Base-by-base conservation (phyloP, 2,329 filamentous ascomycete genomes). In the Penicillium psychrosexuale region DNA sequence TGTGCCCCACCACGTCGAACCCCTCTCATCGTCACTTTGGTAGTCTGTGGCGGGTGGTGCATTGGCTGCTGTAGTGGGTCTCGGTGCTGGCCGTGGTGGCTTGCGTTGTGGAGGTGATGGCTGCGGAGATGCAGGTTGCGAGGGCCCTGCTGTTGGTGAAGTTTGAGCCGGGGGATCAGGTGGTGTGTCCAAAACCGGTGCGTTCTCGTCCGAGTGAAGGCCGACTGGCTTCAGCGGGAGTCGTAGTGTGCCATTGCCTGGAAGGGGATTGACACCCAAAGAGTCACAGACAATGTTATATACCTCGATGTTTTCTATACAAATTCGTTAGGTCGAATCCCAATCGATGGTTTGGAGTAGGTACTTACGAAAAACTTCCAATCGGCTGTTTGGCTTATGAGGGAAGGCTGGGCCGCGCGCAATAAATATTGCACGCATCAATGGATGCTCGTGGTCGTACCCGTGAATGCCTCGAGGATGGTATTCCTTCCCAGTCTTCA, bases 351-450 rank as follows among this genome's bases (percentile, higher is more conserved):
- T n/a, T 33, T 19, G 11, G 3, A 27, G 31, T 5, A 39, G 13
- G 2, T n/a, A 83, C 89, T 83, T 82, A 92, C 90, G 92, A 71
- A 97, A 97, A 3, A 81, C 79, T 31, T 89, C 84, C 31, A 97
- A 74, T 60, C 86, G 83, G 71, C 89, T 95, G 64, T 94, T 92
- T 0, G 89, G 85, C 37, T 83, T 77, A 65, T 97, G 92, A 0
- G 91, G 90, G 69, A 99, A 99, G 0, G 93, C 92, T 4, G 94
- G 94, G 0, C 94, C 94, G 37, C 90, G 81, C 1, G 94, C 94
- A 46, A 97, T 81, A 66, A 99, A 99, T 40, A 99, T 95, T 0
- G 94, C 93, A 37, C 94, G 81, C 94, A 99, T 99, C 42, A 99
- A 79, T 0, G 93, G 92, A 69, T 99, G 88, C 66, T 96, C 87